phyloP scores from a whole-genome alignment of 2,329 filamentous ascomycete species.

The Ilyonectria sp. region DNA sequence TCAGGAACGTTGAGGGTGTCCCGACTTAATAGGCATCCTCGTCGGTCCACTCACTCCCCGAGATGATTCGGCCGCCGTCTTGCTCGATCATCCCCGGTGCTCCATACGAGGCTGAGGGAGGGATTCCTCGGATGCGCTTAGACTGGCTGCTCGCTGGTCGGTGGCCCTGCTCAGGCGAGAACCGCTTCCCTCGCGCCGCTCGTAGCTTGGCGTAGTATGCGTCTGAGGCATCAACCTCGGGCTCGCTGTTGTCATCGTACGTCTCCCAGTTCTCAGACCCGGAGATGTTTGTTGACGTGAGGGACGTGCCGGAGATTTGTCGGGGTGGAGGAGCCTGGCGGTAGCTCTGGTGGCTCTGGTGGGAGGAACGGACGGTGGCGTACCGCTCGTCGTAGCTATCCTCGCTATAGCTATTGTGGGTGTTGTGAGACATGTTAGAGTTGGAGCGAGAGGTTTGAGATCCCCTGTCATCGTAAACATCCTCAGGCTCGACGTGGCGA shows the following conservation, averaged over 20 bases:
- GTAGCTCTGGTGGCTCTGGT: conserved; percentile 55
- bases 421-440: conserved; percentile 57
- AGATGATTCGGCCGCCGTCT: conserved; percentile 75
- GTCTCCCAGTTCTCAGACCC: conserved; percentile 99
- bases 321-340: conserved; percentile 62
- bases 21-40: conserved; percentile 69
- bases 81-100: conserved; percentile 67
- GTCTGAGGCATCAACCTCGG: conserved; percentile 82
- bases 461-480: conserved; percentile 83
- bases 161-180: conserved; percentile 65
- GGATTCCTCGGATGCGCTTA: conserved; percentile 70
- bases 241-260: conserved; percentile 87
- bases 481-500: conserved; percentile 79
- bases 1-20: conserved; percentile 5
- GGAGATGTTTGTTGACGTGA: conserved; percentile 81
- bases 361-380: conserved; percentile 57
- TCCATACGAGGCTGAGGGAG: conserved; percentile 62
- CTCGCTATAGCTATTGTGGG: conserved; percentile 55
- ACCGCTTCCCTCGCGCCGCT: conserved; percentile 76
- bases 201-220: conserved; percentile 85
- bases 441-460: conserved; percentile 55
- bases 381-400: conserved; percentile 55
- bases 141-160: conserved; percentile 59
- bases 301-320: conserved; percentile 77
- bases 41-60: conserved; percentile 77